These are phyloP conservation scores for Citrus inodora DNA, from an alignment of 345 rosid species.

Conservation along the genomic window DNA sequence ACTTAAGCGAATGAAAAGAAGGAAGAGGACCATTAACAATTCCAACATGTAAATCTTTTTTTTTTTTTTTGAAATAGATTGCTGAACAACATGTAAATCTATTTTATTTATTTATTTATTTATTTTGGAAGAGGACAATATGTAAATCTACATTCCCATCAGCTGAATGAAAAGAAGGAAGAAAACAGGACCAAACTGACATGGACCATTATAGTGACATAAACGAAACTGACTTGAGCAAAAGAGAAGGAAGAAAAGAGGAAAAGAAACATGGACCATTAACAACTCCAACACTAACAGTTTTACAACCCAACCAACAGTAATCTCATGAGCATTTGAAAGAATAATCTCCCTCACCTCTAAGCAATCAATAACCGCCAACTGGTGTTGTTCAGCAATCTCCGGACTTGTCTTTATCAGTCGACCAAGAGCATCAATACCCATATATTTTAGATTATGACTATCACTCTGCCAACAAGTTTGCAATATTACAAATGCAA, in stretches of 20 bases:
- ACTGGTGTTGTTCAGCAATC: slow-evolving; percentile 94
- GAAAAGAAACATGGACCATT: slow-evolving; percentile 3
- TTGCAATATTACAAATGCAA: slow-evolving; percentile 11
- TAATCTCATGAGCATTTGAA: background rate
- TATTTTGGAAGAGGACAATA: background rate
- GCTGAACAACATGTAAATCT: no score
- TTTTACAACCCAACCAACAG: background rate
- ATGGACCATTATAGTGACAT: background rate
- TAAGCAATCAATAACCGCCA: slow-evolving; percentile 97
- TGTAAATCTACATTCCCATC: background rate
- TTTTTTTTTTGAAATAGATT: no score
- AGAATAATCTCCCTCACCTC: slow-evolving; percentile 66
- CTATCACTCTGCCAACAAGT: slow-evolving; percentile 77
- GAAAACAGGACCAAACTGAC: no score
- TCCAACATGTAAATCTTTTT: no score
- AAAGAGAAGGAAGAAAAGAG: background rate
- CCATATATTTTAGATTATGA: slow-evolving; percentile 96
- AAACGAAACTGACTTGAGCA: background rate
- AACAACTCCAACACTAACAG: slow-evolving; percentile 5
- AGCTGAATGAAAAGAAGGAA: background rate
- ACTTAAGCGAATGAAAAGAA: background rate
- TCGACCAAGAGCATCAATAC: slow-evolving; percentile 92
- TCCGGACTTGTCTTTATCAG: slow-evolving; percentile 89
- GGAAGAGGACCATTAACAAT: background rate
- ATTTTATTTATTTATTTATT: no score